Base-by-base conservation (phyloP, 345 rosid species). In the Lepidium didymum region DNA sequence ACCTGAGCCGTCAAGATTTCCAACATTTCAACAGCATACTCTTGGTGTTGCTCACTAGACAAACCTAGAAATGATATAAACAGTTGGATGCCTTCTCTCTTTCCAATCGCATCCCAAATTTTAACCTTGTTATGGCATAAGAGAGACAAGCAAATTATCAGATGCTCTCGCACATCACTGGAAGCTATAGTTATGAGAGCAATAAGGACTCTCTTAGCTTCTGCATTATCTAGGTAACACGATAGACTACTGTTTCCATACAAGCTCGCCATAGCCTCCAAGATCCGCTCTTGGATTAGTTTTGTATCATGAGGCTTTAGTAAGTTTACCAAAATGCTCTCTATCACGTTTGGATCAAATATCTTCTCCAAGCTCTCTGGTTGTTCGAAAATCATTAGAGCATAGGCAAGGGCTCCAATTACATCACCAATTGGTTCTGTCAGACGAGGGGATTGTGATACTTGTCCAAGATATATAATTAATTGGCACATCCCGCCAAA, bases 191-290 rank as follows among this genome's bases (percentile, higher is more conserved):
- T 87, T 76, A 84, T 84, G 37, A 92, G 89, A 66, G 88, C 91
- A 49, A 89, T 73, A 52, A 92, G 92, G 72, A 83, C 86, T 78
- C 76, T 80, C 83, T 89, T 92, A 46, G 96, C 91, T 76, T 92
- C 98, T 38, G 92, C 86, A 58, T 85, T 79, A 72, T 73, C 70
- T 40, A 92, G 76, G 70, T 75, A 78, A 75, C 69, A 56, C 27
- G 88, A 76, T 19, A 92, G 84, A 75, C 72, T 75, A 67, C 44
- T 66, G 72, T 89, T 89, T 47, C 96, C 90, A 58, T 87, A 90
- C 70, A 92, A 80, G 68, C 96, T 89, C 18, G 92, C 91, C 92
- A 92, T 86, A 33, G 96, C 96, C 85, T 89, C 96, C 68, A 92
- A 81, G 49, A 87, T 76, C 75, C 88, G 90, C 72, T 92, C 96